Evolutionary conservation across 2,329 filamentous ascomycete genomes (phyloP), one percentile per base, ranked within the genome.

Genomic region (Leptodontidium sp.): DNA sequence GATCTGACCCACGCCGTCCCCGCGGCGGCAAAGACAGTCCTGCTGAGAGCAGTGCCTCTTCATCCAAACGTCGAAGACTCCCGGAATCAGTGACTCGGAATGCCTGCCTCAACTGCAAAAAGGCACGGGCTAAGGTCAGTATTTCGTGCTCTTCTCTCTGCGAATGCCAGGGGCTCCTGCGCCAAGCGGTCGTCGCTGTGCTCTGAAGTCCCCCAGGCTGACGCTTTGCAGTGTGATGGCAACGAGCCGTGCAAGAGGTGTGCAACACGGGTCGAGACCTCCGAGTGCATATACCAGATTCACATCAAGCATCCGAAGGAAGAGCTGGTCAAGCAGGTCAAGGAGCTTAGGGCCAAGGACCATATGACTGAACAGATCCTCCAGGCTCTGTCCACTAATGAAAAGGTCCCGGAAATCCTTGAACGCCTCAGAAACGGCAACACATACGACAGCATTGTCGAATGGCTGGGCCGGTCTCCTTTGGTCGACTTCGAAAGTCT

Each of bases 91-190:
- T 79, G 0, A 79, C 78, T 61, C 73, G 74, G 15, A 80, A 79
- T 74, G 78, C 78, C n/a, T 80, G 78, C 66, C 67, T 75, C 15
- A 78, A 75, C 38, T 80, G 78, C 68, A 80, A 79, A 65, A 79
- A 78, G 61, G 77, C 78, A n/a, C 74, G 78, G 68, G 74, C 78
- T 32, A 80, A 80, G 74, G 79, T 80, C 67, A 66, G 74, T 72
- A 24, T 32, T n/a, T 38, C n/a, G n/a, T 49, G 24, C 38, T 52
- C 49, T 47, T n/a, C n/a, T n/a, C n/a, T n/a, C n/a, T n/a, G n/a
- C n/a, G 26, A 15, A 9, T 40, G 8, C n/a, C 58, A n/a, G 11
- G 29, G 9, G 17, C 40, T 61, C 40, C 26, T 45, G 61, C 32
- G 43, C 50, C 21, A 64, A 52, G 61, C n/a, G 12, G 24, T 53